Percentiles rank a stretch among this genome's conserved stretches.
Evolutionary conservation across 2,329 filamentous ascomycete genomes (phyloP).

Genomic region (Penicillium sp.): DNA sequence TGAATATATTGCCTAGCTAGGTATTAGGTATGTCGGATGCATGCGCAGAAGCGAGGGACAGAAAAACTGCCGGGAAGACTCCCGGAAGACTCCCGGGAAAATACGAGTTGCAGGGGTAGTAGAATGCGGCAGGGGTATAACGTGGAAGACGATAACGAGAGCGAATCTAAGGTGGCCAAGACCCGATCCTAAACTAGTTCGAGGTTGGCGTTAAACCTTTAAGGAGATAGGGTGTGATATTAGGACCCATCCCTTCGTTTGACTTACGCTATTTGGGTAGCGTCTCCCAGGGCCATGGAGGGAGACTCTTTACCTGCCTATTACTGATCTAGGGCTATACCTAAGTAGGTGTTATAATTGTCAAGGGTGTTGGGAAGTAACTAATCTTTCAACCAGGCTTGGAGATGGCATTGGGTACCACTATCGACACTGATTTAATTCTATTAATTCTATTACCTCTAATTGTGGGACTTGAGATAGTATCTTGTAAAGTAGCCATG

Average conservation of each 20-base stretch:
- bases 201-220: conserved; percentile 15
- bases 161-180: not conserved
- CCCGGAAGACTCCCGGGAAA: not conserved
- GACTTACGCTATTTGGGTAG: conserved; percentile 3
- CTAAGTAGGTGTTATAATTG: not conserved
- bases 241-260: conserved; percentile 5
- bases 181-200: conserved; percentile 1
- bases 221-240: not conserved
- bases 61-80: not conserved
- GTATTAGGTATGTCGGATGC: not conserved
- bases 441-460: not conserved
- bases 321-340: not conserved
- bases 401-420: not conserved
- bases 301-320: not conserved
- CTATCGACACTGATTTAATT: not conserved
- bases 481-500: too few species aligned
- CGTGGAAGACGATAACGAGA: conserved; percentile 3
- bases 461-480: not conserved
- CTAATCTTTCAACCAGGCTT: not conserved
- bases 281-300: conserved; percentile 9
- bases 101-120: not conserved
- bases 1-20: not conserved
- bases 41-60: not conserved
- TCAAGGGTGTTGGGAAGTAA: not conserved
- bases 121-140: conserved; percentile 1